Conservation (phyloP, 73 alveolate genomes). For the Paramecium bursaria region DNA sequence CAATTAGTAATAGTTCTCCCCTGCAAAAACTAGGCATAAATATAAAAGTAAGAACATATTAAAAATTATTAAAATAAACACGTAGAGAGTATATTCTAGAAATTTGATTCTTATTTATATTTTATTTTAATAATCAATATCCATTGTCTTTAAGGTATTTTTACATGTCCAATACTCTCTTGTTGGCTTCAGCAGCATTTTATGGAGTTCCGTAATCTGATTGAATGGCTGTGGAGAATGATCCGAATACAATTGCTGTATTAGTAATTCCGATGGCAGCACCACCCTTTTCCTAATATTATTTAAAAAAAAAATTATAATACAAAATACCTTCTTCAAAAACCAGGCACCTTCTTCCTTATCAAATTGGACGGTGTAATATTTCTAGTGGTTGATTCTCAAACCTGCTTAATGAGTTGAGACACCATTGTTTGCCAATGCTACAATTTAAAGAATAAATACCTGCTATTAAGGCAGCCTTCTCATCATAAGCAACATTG, state of each 20-base stretch:
- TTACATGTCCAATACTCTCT: neutral
- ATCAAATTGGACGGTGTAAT: constrained; percentile 37
- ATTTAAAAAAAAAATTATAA: neutral
- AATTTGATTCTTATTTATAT: too few relatives aligned
- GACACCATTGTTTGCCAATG: constrained; percentile 13
- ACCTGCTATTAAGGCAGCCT: constrained; percentile 1
- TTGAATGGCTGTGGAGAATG: too few relatives aligned
- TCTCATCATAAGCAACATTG: constrained; percentile 25
- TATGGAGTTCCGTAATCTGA: neutral
- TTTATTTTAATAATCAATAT: too few relatives aligned
- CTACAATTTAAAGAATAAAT: too few relatives aligned
- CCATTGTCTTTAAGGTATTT: too few relatives aligned
- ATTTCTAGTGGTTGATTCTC: constrained; percentile 38
- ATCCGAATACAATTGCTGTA: constrained; percentile 31
- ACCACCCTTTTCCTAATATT: constrained; percentile 57
- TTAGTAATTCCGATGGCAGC: constrained; percentile 33
- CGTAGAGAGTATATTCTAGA: too few relatives aligned
- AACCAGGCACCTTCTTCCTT: constrained; percentile 24
- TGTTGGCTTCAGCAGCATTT: neutral
- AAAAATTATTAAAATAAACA: too few relatives aligned
- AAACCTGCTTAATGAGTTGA: constrained; percentile 33
- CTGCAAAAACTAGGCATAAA: too few relatives aligned
- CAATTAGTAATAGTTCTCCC: constrained; percentile 81
- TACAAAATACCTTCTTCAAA: constrained; percentile 37
- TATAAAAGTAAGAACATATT: too few relatives aligned